Conservation (phyloP, 805 yeast genomes). For the Yueomyces sinensis region DNA sequence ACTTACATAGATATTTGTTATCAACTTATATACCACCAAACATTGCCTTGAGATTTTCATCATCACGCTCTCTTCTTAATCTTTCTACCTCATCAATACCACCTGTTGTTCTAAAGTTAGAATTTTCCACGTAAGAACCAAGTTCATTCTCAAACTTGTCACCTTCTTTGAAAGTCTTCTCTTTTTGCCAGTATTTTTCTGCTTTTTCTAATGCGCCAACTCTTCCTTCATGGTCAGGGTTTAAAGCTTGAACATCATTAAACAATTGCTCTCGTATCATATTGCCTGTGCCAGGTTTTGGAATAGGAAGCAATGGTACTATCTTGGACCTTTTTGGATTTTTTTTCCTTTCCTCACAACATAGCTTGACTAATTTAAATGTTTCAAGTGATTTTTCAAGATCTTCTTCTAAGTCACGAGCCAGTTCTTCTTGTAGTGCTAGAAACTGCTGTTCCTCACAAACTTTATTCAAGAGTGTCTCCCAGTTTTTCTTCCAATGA, state of each 20-base stretch:
- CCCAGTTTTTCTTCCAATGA: constrained; percentile 88
- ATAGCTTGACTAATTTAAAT: constrained; percentile 64
- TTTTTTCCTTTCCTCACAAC: constrained; percentile 66
- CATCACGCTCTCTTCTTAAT: constrained; percentile 51
- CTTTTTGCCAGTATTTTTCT: constrained; percentile 65
- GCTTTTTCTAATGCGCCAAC: constrained; percentile 83
- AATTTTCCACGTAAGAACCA: constrained; percentile 70
- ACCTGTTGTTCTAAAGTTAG: constrained; percentile 67
- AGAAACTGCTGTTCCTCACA: constrained; percentile 91
- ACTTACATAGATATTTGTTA: neutral
- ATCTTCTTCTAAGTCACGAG: constrained; percentile 70
- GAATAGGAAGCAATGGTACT: constrained; percentile 29
- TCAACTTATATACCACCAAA: constrained; percentile 16
- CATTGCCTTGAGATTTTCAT: constrained; percentile 47
- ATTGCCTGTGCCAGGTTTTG: constrained; percentile 51
- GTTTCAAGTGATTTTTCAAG: constrained; percentile 71
- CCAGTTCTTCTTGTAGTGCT: constrained; percentile 77
- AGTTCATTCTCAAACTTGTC: constrained; percentile 77
- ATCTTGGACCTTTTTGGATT: constrained; percentile 31
- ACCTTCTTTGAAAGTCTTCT: constrained; percentile 39
- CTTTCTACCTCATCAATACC: constrained; percentile 83
- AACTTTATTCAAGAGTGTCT: constrained; percentile 73
- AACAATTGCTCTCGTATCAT: constrained; percentile 65
- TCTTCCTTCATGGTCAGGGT: constrained; percentile 75
- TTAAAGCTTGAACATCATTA: constrained; percentile 62